These are phyloP conservation scores for Thymus mandschuricus DNA, from an alignment of 257 asterid genomes.

Conservation along the genomic window DNA sequence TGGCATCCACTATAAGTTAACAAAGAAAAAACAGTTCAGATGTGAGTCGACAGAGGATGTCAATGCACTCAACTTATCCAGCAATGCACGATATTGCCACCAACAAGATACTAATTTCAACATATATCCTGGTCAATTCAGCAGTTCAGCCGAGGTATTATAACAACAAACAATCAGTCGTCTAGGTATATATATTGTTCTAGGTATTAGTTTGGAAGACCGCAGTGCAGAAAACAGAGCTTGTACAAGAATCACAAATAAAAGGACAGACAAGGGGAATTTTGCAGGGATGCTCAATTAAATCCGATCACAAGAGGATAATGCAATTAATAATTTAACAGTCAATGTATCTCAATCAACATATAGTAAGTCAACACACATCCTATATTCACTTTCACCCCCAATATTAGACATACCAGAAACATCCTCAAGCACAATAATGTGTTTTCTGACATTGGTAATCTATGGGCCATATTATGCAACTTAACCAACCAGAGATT, in stretches of 20 bases:
- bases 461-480: slow-evolving; percentile 11
- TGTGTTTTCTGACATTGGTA: neutral
- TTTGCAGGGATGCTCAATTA: neutral
- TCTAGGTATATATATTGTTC: neutral
- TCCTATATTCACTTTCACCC: slow-evolving; percentile 14
- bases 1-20: neutral
- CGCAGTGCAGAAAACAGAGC: neutral
- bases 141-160: neutral
- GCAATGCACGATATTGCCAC: neutral
- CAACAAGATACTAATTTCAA: slow-evolving; percentile 1
- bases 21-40: slow-evolving; percentile 1
- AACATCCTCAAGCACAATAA: slow-evolving; percentile 2
- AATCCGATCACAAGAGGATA: neutral
- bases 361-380: slow-evolving; percentile 7
- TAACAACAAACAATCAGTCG: neutral
- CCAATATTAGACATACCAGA: slow-evolving; percentile 8
- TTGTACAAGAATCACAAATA: neutral
- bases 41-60: neutral
- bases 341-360: neutral
- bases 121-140: slow-evolving; percentile 15
- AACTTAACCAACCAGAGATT: slow-evolving; percentile 6
- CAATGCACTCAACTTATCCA: neutral
- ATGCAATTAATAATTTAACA: neutral
- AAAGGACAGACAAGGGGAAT: neutral
- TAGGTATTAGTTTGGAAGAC: neutral